Conservation (phyloP, 495 filamentous ascomycete genomes). For the Lasiosphaeris hirsuta region DNA sequence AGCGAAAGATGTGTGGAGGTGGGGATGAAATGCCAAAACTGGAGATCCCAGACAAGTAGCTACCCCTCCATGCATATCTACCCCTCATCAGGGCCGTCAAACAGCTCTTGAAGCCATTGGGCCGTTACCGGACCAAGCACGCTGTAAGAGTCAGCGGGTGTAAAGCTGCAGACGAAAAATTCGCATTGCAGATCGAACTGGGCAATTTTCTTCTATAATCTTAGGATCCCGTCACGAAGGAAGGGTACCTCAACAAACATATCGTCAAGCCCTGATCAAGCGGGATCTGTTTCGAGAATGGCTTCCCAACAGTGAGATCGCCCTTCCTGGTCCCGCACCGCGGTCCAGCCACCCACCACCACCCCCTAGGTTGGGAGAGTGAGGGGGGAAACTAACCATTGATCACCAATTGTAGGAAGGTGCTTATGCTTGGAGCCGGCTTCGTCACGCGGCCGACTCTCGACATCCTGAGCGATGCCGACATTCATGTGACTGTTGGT, state of each 20-base stretch:
- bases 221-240: not conserved
- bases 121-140: conserved; percentile 10
- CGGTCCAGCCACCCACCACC: not conserved
- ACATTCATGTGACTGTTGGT: conserved; percentile 81
- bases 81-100: conserved; percentile 4
- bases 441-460: conserved; percentile 82
- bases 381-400: not conserved
- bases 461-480: conserved; percentile 69
- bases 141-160: not conserved
- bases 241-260: not conserved
- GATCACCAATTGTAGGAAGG: conserved; percentile 30
- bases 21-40: no score
- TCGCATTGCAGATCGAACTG: no score
- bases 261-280: not conserved
- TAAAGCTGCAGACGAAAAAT: no score
- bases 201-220: no score
- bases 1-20: no score
- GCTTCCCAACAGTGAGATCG: conserved; percentile 32
- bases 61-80: conserved; percentile 3
- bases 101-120: conserved; percentile 7
- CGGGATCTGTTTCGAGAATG: conserved; percentile 19
- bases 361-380: not conserved
- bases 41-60: not conserved
- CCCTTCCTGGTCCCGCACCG: not conserved
- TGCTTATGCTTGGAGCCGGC: conserved; percentile 72